Percentiles rank a stretch among this genome's conserved stretches.
Evolutionary conservation across 1,139 yeast species (phyloP).

Genomic region (Sugiyamaella xylanicola): DNA sequence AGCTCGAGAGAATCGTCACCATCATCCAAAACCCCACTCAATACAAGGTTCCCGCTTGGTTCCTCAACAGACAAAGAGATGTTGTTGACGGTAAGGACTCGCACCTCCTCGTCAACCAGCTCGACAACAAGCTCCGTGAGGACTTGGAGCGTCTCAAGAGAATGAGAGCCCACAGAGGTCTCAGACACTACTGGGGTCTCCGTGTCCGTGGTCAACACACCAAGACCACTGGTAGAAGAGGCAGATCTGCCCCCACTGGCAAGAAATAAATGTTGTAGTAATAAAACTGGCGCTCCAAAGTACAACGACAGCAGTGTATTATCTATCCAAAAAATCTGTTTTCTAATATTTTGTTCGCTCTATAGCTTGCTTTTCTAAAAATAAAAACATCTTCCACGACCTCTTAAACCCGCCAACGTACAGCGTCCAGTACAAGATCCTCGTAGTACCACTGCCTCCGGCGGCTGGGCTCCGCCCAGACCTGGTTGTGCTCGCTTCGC

Average conservation of each 20-base stretch:
- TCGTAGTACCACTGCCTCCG: neutral
- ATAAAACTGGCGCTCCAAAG: neutral
- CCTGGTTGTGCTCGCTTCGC: neutral
- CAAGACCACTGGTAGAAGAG: conserved; percentile 99
- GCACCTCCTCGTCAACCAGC: conserved; percentile 98
- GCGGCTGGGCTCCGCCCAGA: neutral
- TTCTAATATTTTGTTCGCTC: conserved; percentile 10
- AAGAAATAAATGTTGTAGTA: conserved; percentile 36
- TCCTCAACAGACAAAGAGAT: conserved; percentile 99
- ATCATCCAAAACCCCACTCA: conserved; percentile 99
- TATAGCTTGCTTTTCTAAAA: conserved; percentile 8
- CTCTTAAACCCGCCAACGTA: too few species aligned
- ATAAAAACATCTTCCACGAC: neutral
- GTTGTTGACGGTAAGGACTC: conserved; percentile 98
- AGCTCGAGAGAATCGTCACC: conserved; percentile 99
- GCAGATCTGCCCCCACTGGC: conserved; percentile 52
- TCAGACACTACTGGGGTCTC: conserved; percentile 99
- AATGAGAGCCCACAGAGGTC: conserved; percentile 99
- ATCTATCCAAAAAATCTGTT: conserved; percentile 14
- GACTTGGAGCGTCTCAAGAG: conserved; percentile 99
- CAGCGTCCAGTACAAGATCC: too few species aligned
- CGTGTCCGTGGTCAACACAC: conserved; percentile 99
- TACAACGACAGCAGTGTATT: conserved; percentile 2
- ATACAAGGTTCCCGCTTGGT: conserved; percentile 99
- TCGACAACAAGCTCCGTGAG: conserved; percentile 99